Base-by-base conservation (phyloP, 345 rosid genomes). In the Citrus mangshanensis region DNA sequence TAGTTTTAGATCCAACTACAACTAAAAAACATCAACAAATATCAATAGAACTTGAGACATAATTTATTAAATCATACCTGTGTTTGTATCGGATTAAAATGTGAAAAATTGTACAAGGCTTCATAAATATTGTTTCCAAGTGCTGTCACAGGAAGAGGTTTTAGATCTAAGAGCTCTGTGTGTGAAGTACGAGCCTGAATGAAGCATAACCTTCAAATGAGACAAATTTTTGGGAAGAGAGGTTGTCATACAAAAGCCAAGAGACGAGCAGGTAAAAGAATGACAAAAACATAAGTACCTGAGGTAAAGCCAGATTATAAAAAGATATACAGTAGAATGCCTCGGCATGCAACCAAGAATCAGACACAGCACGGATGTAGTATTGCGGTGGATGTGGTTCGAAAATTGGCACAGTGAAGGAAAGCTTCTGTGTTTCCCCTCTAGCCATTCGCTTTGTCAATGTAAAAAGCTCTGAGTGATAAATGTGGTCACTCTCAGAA, bases 351-450 rank as follows among this genome's bases (percentile, higher is more conserved):
- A 95, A 86, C 99, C 99, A 95, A 75, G 99, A 92, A 90, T 95
- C 99, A 79, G 99, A 95, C 68, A 95, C 91, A 71, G 98, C 99
- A 81, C 90, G 96, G 82, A 95, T 91, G 84, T 88, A 95, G 87
- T 93, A 95, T 78, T 95, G 99, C 1, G 98, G 97, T 35, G 99
- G 99, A 81, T 95, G 99, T 61, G 99, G 99, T 85, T 93, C 99
- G 86, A 95, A 95, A 81, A 95, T 93, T 8, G 99, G 99, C 77
- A 95, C 95, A 7, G 97, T 92, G 81, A 93, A 95, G 79, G 97
- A 89, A 79, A 95, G 97, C 88, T 89, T 92, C 82, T 91, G 98
- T 25, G 99, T 87, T 77, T 92, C 95, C 77, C 96, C 96, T 75
- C 91, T 85, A 82, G 97, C 92, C 95, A 88, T 88, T 75, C 88